Percentiles rank a stretch among this genome's conserved stretches.
Conservation (phyloP, 805 yeast species). For the Candida arabinofermentans region DNA sequence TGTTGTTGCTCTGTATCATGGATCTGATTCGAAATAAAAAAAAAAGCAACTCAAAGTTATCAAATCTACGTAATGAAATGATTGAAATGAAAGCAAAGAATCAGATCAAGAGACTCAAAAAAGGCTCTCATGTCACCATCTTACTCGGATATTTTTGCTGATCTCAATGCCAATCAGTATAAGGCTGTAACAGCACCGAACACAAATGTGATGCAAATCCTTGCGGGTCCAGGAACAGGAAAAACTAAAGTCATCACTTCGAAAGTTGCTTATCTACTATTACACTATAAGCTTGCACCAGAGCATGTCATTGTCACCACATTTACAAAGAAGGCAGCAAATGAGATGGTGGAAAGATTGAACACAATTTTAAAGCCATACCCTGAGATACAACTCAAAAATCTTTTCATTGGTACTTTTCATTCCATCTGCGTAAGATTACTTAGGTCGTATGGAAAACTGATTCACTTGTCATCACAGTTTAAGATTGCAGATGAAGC, state of each 20-base stretch:
- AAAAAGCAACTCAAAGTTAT: no score
- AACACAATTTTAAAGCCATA: slow-evolving; percentile 28
- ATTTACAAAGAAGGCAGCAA: slow-evolving; percentile 90
- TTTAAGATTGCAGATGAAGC: slow-evolving; percentile 62
- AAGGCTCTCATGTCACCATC: no score
- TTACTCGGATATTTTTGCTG: slow-evolving; percentile 3
- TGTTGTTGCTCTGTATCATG: no score
- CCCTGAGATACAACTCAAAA: slow-evolving; percentile 32
- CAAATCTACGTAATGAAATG: no score
- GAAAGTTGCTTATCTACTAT: slow-evolving; percentile 68
- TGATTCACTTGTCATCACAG: slow-evolving; percentile 37
- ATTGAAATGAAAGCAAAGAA: no score
- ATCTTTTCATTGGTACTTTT: slow-evolving; percentile 79
- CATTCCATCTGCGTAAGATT: slow-evolving; percentile 75
- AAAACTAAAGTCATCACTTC: slow-evolving; percentile 82
- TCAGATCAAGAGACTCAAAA: no score
- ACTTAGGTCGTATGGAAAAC: slow-evolving; percentile 50
- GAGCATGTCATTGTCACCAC: slow-evolving; percentile 76
- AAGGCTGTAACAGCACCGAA: slow-evolving; percentile 41
- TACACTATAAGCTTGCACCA: slow-evolving; percentile 51
- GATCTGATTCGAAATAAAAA: no score
- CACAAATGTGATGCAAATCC: slow-evolving; percentile 40
- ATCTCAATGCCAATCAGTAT: slow-evolving; percentile 38
- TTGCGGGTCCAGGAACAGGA: slow-evolving; percentile 65
- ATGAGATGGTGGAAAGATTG: slow-evolving; percentile 73